Base-by-base conservation (phyloP, 2,329 filamentous ascomycete genomes). In the Fusarium oligoseptatum region DNA sequence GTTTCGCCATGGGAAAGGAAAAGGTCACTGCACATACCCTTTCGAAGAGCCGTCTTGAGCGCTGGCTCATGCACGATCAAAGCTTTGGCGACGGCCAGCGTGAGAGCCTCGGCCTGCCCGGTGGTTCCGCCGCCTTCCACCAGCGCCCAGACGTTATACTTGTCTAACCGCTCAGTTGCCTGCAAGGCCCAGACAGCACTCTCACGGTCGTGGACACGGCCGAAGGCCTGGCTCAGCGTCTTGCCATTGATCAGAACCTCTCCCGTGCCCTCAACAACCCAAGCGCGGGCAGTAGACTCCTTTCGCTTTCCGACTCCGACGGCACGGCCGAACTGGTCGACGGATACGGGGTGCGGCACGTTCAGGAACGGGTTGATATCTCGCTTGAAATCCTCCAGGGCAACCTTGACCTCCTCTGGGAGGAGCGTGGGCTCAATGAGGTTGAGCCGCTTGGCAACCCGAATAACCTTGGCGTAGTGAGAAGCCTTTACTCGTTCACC, bases 141-240 rank as follows among this genome's bases (percentile, higher is more conserved):
- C 60, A 94, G 85, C 63, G 92, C 95, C 92, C 95, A 99, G 4
- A 98, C 91, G 80, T 99, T 99, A 87, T 99, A 99, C 84, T 98
- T 98, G 87, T 98, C 95, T 74, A 97, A 84, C 73, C 97, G 88
- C 50, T 93, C 88, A 27, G 95, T 97, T 60, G 91, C 89, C 79
- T 95, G 95, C 80, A 99, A 84, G 9, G 96, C 92, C 96, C 96
- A 99, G 5, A 98, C 86, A 3, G 94, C 96, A 81, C 95, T 98
- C 86, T 98, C 97, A 50, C 97, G 92, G 83, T 99, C 96, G 82
- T 99, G 96, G 60, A 98, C 84, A 39, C 97, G 92, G 37, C 92
- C 94, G 82, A 99, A 99, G 24, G 91, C 92, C 60, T 97, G 90
- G 60, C 89, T 90, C 66, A 99, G 86, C n/a, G 90, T 91, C 85